Evolutionary conservation across 495 filamentous ascomycete species (phyloP).

Genomic region (Penicillium verhagenii): DNA sequence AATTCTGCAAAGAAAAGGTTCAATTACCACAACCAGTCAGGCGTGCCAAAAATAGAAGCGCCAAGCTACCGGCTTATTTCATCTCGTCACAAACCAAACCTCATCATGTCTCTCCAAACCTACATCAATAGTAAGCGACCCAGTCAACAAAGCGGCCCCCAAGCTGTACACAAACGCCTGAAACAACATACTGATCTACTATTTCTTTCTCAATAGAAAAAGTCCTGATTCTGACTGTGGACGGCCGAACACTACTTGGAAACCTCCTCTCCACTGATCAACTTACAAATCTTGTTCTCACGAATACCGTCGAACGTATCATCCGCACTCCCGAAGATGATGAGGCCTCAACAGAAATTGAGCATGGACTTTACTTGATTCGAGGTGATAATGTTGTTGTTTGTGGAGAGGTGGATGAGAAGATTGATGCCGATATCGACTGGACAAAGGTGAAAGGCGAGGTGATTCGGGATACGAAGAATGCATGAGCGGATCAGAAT

Average conservation of each 20-base stretch:
- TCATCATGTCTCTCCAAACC: constrained; percentile 61
- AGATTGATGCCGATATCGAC: constrained; percentile 82
- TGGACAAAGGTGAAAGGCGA: constrained; percentile 87
- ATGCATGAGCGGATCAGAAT: constrained; percentile 46
- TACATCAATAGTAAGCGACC: constrained; percentile 64
- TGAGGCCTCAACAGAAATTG: constrained; percentile 76
- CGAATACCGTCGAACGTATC: constrained; percentile 81
- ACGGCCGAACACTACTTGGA: constrained; percentile 85
- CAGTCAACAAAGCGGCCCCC: background rate
- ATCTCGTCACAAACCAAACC: background rate
- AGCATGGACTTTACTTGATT: constrained; percentile 86
- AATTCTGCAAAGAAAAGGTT: background rate
- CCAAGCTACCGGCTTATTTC: background rate
- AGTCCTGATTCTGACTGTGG: constrained; percentile 86
- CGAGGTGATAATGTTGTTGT: constrained; percentile 94
- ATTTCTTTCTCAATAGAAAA: constrained; percentile 62
- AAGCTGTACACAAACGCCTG: background rate
- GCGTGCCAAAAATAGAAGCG: background rate
- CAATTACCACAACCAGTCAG: background rate
- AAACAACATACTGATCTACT: background rate
- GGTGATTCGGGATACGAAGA: constrained; percentile 81
- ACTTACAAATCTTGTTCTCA: constrained; percentile 87
- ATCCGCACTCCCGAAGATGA: constrained; percentile 80
- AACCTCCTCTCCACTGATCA: constrained; percentile 85
- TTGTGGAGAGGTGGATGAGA: constrained; percentile 85